Evolutionary conservation across 768 basidiomycete genomes (phyloP).

Genomic region (Boletus rufocinnamomeus): DNA sequence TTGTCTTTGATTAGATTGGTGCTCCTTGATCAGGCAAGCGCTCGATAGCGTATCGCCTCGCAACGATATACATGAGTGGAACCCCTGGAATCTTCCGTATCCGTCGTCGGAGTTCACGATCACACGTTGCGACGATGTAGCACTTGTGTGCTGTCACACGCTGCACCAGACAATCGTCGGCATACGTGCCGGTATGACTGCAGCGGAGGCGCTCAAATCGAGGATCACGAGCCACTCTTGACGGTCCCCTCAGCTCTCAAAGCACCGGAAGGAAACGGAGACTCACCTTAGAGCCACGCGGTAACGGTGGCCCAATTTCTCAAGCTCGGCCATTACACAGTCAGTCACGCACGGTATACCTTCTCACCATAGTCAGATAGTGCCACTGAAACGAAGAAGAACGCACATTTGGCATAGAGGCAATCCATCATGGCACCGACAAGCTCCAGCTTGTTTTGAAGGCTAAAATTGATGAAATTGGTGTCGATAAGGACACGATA

Average conservation of each 20-base stretch:
- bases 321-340: slow-evolving; percentile 97
- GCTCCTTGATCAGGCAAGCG: slow-evolving; percentile 92
- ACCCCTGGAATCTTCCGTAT: slow-evolving; percentile 93
- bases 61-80: slow-evolving; percentile 97
- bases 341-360: slow-evolving; percentile 99
- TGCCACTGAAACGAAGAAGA: not conserved
- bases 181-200: slow-evolving; percentile 95
- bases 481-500: slow-evolving; percentile 98
- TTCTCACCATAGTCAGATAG: slow-evolving; percentile 34
- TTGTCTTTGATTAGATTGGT: slow-evolving; percentile 44
- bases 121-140: slow-evolving; percentile 97
- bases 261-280: not conserved
- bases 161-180: slow-evolving; percentile 97
- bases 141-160: slow-evolving; percentile 94
- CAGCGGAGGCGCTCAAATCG: slow-evolving; percentile 94
- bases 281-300: slow-evolving; percentile 89
- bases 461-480: slow-evolving; percentile 98
- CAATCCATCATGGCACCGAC: slow-evolving; percentile 99
- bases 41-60: slow-evolving; percentile 91
- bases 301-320: slow-evolving; percentile 95
- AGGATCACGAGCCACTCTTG: slow-evolving; percentile 94
- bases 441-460: slow-evolving; percentile 97
- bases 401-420: slow-evolving; percentile 92
- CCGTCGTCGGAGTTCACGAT: slow-evolving; percentile 88
- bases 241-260: slow-evolving; percentile 14